Conservation (phyloP, 2,329 filamentous ascomycete genomes). For the Curvularia spicifera region DNA sequence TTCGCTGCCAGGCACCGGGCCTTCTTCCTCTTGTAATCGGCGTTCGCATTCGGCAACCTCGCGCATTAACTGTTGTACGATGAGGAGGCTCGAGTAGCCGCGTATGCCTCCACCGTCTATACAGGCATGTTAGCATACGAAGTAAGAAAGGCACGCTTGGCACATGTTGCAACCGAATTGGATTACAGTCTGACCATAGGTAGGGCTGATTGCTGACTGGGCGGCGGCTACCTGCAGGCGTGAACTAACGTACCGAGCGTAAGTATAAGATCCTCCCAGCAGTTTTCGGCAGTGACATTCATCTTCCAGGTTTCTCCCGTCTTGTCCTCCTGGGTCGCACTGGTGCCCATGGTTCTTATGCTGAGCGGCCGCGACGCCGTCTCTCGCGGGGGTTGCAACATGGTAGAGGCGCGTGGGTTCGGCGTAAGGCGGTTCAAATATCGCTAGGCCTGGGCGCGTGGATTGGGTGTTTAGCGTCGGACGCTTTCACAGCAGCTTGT, state of each 20-base stretch:
- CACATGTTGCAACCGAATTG: background rate
- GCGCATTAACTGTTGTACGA: slow-evolving; percentile 57
- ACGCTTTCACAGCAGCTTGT: slow-evolving; percentile 11
- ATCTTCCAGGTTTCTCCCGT: slow-evolving; percentile 54
- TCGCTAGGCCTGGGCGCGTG: slow-evolving; percentile 13
- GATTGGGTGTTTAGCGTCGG: slow-evolving; percentile 22
- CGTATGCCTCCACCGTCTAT: slow-evolving; percentile 59
- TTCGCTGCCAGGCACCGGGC: slow-evolving; percentile 37
- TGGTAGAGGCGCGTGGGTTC: slow-evolving; percentile 23
- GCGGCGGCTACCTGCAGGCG: background rate
- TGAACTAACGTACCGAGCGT: slow-evolving; percentile 47
- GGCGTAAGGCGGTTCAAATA: background rate
- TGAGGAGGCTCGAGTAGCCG: slow-evolving; percentile 59
- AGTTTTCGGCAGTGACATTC: slow-evolving; percentile 49
- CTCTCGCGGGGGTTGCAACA: slow-evolving; percentile 39
- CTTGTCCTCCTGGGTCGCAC: slow-evolving; percentile 48
- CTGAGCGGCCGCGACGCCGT: slow-evolving; percentile 41
- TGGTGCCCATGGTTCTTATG: slow-evolving; percentile 45
- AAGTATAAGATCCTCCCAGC: slow-evolving; percentile 58
- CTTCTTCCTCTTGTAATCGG: slow-evolving; percentile 53
- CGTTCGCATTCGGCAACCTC: slow-evolving; percentile 55
- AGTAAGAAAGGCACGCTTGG: background rate
- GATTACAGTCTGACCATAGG: background rate
- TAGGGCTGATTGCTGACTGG: background rate
- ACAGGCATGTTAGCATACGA: slow-evolving; percentile 28